phyloP scores from a whole-genome alignment of 768 basidiomycete species.

The Suillus alpinus region DNA sequence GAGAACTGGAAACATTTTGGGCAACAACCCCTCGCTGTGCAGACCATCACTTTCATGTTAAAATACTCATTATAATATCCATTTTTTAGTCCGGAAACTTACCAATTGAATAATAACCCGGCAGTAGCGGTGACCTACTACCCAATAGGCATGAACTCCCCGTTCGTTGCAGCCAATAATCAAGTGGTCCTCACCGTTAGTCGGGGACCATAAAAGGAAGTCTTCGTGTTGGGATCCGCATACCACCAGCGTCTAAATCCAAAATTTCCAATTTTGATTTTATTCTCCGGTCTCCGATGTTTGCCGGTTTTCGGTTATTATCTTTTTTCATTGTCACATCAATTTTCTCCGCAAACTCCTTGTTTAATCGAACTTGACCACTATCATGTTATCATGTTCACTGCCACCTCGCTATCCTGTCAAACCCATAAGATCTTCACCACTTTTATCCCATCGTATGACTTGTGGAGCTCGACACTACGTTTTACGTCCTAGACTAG shows the following conservation, averaged over 20 bases:
- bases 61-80: too few species aligned
- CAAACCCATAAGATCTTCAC: background rate
- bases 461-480: too few species aligned
- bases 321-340: too few species aligned
- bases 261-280: background rate
- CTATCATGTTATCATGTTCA: too few species aligned
- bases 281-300: background rate
- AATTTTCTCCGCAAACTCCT: background rate
- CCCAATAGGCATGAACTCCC: background rate
- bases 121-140: background rate
- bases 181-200: background rate
- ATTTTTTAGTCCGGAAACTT: background rate
- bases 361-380: too few species aligned
- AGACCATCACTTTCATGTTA: background rate
- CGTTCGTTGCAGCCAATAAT: background rate
- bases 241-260: background rate
- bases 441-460: too few species aligned
- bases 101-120: constrained; percentile 1
- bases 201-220: constrained; percentile 6
- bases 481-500: too few species aligned
- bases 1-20: background rate
- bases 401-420: background rate
- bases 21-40: background rate
- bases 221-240: constrained; percentile 8
- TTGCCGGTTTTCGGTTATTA: background rate